Evolutionary conservation across 169 alveolate species (phyloP).

Genomic region (Hepatocystis sp.): DNA sequence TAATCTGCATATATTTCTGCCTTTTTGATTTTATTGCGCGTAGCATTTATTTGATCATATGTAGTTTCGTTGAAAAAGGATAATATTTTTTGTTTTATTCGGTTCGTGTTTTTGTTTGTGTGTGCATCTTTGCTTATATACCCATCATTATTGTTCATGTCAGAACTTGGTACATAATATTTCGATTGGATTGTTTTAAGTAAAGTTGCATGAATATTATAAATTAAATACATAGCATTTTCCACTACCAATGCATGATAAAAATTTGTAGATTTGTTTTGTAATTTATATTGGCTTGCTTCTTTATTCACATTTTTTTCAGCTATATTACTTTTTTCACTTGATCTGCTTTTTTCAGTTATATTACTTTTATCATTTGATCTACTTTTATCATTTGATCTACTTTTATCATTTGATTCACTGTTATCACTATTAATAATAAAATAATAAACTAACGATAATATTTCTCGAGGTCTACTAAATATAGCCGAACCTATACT

Average conservation of each 20-base stretch:
- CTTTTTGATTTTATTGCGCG: slow-evolving; percentile 33
- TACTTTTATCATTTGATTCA: neutral
- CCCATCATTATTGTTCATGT: neutral
- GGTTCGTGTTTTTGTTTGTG: neutral
- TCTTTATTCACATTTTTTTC: neutral
- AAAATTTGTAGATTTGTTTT: slow-evolving; percentile 48
- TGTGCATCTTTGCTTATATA: neutral
- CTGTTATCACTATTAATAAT: slow-evolving; percentile 52
- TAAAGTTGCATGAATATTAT: slow-evolving; percentile 59
- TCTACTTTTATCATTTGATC: neutral
- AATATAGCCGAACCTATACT: slow-evolving; percentile 74
- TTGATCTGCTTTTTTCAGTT: neutral
- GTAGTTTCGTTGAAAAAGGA: slow-evolving; percentile 73
- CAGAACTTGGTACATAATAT: slow-evolving; percentile 18
- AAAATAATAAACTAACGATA: slow-evolving; percentile 53
- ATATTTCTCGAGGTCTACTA: slow-evolving; percentile 61
- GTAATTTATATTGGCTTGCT: slow-evolving; percentile 25
- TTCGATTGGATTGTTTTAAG: slow-evolving; percentile 38
- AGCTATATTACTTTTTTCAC: neutral
- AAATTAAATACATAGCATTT: slow-evolving; percentile 62
- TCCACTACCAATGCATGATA: slow-evolving; percentile 56
- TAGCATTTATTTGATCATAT: slow-evolving; percentile 52
- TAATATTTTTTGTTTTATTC: slow-evolving; percentile 3
- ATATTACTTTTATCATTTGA: neutral
- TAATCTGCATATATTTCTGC: slow-evolving; percentile 50